These are phyloP conservation scores for Psophocarpus tetragonolobus DNA, from an alignment of 306 rosid genomes.

Conservation along the genomic window DNA sequence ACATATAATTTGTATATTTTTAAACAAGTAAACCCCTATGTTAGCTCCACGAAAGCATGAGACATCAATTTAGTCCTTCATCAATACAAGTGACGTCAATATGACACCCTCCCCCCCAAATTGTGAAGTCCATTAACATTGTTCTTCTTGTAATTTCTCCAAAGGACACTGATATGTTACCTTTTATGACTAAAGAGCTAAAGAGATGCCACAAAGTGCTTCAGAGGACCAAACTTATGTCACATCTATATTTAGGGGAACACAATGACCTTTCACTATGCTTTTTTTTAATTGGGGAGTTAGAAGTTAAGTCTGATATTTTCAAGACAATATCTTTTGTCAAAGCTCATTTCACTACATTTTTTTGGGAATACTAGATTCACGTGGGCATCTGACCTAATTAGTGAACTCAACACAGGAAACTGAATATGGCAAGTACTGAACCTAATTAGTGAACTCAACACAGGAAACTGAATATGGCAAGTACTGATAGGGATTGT, in stretches of 20 bases:
- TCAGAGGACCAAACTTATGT: background rate
- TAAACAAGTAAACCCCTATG: background rate
- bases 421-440: slow-evolving; percentile 25
- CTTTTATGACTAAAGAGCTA: slow-evolving; percentile 16
- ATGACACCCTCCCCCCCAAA: background rate
- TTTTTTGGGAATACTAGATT: background rate
- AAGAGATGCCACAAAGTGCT: slow-evolving; percentile 3
- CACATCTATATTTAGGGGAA: background rate
- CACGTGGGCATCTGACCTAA: slow-evolving; percentile 14
- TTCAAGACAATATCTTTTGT: slow-evolving; percentile 7
- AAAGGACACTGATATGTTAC: background rate
- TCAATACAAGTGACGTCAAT: background rate
- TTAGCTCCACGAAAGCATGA: background rate
- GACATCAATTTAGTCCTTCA: background rate
- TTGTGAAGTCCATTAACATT: background rate
- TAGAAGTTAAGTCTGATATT: slow-evolving; percentile 9
- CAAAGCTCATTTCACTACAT: slow-evolving; percentile 10
- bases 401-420: slow-evolving; percentile 21
- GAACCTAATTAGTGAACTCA: slow-evolving; percentile 22
- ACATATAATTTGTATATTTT: background rate
- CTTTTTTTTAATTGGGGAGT: background rate
- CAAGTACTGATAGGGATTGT: slow-evolving; percentile 1
- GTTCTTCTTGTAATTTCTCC: background rate
- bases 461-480: slow-evolving; percentile 24
- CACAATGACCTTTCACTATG: background rate